Evolutionary conservation across 179 eudicot species (phyloP).

Genomic region (Spergularia azorica): DNA sequence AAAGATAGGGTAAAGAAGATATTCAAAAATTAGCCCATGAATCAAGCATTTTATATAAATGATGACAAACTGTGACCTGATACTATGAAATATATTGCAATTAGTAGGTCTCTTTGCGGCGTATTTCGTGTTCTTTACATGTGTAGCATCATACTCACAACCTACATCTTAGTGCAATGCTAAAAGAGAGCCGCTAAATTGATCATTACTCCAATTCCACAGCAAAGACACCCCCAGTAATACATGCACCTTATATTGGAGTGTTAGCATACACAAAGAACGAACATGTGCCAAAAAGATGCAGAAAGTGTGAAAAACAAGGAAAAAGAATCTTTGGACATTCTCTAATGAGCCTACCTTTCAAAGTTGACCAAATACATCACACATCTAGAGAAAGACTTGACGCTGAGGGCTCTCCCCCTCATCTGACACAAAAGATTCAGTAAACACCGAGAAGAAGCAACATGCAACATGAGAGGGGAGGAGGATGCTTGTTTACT

Average conservation of each 20-base stretch:
- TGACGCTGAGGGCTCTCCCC: conserved; percentile 45
- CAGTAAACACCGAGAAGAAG: conserved; percentile 56
- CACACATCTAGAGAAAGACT: conserved; percentile 50
- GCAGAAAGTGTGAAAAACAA: conserved; percentile 21
- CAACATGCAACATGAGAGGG: conserved; percentile 31
- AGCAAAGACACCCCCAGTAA: background rate
- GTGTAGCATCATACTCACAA: background rate
- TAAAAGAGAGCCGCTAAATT: background rate
- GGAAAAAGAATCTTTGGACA: background rate
- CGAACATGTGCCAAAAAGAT: background rate
- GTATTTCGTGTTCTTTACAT: background rate
- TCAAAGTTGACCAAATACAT: conserved; percentile 71
- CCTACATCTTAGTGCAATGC: background rate
- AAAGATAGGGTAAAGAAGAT: background rate
- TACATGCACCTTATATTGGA: background rate
- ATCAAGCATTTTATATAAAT: background rate
- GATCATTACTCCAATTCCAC: background rate
- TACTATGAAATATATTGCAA: no score
- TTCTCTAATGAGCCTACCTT: conserved; percentile 44
- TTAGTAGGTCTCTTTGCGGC: background rate
- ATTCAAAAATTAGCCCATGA: background rate
- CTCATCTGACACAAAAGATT: conserved; percentile 60
- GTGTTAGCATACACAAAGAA: background rate
- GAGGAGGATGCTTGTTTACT: conserved; percentile 29
- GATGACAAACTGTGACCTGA: background rate